Evolutionary conservation across 2,329 filamentous ascomycete species (phyloP), one percentile per base, ranked within the genome.

Genomic region (Hypoxylon sp.): DNA sequence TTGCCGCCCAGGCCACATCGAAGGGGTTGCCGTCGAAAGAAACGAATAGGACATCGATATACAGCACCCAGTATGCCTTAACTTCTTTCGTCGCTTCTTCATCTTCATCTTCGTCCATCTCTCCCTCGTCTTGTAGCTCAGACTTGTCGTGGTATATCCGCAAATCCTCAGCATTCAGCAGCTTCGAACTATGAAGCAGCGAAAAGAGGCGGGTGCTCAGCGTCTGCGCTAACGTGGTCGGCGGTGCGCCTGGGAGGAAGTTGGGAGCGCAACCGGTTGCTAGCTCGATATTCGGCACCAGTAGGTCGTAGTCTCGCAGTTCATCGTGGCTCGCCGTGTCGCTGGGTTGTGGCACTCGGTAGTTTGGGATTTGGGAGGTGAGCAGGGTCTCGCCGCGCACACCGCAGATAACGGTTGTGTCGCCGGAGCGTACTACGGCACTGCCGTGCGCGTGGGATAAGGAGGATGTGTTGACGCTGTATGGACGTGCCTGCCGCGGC

Each of bases 391-490:
- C 96, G 57, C 87, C 94, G 48, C 95, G 89, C 19, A 99, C 89
- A 63, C 95, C 96, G 77, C 94, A 98, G 38, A 99, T 94, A n/a
- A 94, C 93, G 0, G 93, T 94, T 0, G 95, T 98, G 79, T 97
- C 93, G 50, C 96, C 96, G 56, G 92, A 84, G 36, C 96, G 89
- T 53, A 98, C 92, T 0, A 98, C 91, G 0, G 95, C 91, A 74
- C 93, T 97, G 56, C 96, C 96, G 77, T 97, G 91, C 61, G 93
- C 91, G 79, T 99, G 94, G 0, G 93, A 93, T 53, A 99, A 84
- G 21, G 93, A 96, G 25, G 92, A 92, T 0, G 89, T 89, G 80
- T 98, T 96, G 73, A 96, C 85, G 34, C 90, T 89, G n/a, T 92
- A 89, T 21, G 85, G 79, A 48, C 96, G 90, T 64, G 90, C 88